Evolutionary conservation across 768 basidiomycete species (phyloP).

Genomic region (Tylopilus rubrobrunneus): DNA sequence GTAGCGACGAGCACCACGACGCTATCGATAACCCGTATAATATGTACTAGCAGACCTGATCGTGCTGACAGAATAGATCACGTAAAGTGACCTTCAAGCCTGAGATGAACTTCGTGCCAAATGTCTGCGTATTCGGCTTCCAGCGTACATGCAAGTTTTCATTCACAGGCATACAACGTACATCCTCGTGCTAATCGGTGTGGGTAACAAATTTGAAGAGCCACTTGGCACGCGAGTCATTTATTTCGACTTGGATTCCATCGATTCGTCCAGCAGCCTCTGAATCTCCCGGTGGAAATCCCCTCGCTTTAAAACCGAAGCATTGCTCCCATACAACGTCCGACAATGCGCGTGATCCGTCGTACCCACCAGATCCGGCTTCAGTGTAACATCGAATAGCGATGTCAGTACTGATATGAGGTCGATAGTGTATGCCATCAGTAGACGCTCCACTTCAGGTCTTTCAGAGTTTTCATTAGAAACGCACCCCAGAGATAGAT

Average conservation of each 20-base stretch:
- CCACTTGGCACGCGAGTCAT: too few species aligned
- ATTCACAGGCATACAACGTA: too few species aligned
- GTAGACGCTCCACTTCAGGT: not conserved
- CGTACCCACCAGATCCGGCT: constrained; percentile 5
- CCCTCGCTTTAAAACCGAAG: not conserved
- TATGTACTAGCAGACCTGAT: too few species aligned
- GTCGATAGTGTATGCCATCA: constrained; percentile 4
- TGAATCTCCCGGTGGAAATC: not conserved
- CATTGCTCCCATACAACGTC: not conserved
- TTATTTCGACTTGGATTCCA: not conserved
- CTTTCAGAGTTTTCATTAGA: not conserved
- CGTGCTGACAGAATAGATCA: too few species aligned
- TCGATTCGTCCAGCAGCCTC: not conserved
- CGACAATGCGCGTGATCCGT: not conserved
- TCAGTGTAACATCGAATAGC: constrained; percentile 3
- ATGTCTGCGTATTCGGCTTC: too few species aligned
- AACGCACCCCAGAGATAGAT: not conserved
- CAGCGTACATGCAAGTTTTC: too few species aligned
- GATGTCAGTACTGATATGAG: not conserved
- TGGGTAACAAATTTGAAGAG: too few species aligned
- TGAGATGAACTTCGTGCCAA: too few species aligned
- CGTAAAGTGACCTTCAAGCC: too few species aligned
- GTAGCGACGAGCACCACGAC: too few species aligned
- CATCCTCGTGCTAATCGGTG: too few species aligned
- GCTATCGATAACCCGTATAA: too few species aligned